phyloP scores from a whole-genome alignment of 2,329 filamentous ascomycete genomes.

The Fusarium metavorans region DNA sequence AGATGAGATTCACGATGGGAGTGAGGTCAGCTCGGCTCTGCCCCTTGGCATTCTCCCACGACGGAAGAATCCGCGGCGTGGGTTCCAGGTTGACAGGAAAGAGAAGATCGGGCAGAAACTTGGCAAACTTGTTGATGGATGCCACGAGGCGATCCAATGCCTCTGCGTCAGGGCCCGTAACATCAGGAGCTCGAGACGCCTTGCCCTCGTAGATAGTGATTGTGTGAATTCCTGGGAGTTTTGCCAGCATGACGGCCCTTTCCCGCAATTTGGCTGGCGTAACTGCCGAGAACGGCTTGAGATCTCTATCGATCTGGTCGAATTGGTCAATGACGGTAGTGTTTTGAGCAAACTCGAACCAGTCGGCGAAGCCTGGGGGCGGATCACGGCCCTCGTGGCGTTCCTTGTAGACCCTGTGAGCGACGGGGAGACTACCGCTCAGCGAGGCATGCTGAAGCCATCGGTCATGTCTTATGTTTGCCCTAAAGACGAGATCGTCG shows the following conservation, averaged over 20 bases:
- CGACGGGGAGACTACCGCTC: slow-evolving; percentile 61
- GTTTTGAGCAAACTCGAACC: slow-evolving; percentile 82
- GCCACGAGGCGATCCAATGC: slow-evolving; percentile 62
- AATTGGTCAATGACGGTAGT: slow-evolving; percentile 84
- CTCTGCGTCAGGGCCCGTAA: slow-evolving; percentile 47
- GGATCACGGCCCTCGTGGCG: slow-evolving; percentile 74
- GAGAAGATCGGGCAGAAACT: slow-evolving; percentile 84
- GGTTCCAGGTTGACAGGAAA: slow-evolving; percentile 81
- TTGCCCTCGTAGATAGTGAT: slow-evolving; percentile 74
- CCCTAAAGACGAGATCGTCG: slow-evolving; percentile 62
- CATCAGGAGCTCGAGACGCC: slow-evolving; percentile 57
- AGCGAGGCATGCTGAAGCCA: slow-evolving; percentile 62
- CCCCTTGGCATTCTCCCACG: slow-evolving; percentile 69
- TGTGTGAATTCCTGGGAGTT: slow-evolving; percentile 58
- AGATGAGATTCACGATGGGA: slow-evolving; percentile 46
- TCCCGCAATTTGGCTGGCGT: slow-evolving; percentile 75
- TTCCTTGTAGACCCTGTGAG: slow-evolving; percentile 62
- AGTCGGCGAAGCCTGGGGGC: slow-evolving; percentile 85
- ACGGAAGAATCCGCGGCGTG: slow-evolving; percentile 55
- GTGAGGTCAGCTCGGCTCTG: slow-evolving; percentile 42
- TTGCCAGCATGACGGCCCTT: slow-evolving; percentile 58
- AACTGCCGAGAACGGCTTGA: slow-evolving; percentile 83
- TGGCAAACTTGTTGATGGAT: slow-evolving; percentile 78
- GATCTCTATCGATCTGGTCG: slow-evolving; percentile 79
- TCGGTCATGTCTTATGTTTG: slow-evolving; percentile 59